Conservation (phyloP, 192 early-diverging fungal species). For the Umbelopsis sp. region DNA sequence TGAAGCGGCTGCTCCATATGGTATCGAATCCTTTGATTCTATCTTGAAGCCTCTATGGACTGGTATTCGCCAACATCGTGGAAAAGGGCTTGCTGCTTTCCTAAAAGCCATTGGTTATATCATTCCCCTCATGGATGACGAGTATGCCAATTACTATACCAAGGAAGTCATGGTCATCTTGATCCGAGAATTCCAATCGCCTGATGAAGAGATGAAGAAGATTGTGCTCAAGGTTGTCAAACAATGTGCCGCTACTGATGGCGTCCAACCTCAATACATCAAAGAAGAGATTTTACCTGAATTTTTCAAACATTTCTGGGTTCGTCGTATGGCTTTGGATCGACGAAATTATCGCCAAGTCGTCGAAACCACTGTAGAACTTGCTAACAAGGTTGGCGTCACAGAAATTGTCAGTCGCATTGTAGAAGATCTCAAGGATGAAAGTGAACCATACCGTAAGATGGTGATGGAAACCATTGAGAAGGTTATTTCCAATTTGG, state of each 20-base stretch:
- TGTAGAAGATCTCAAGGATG: constrained; percentile 94
- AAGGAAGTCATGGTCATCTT: constrained; percentile 92
- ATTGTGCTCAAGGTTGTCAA: constrained; percentile 97
- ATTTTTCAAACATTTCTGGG: constrained; percentile 98
- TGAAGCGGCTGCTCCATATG: constrained; percentile 96
- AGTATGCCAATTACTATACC: constrained; percentile 93
- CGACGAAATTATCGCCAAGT: constrained; percentile 90
- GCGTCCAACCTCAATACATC: constrained; percentile 85
- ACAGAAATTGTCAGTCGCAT: constrained; percentile 86
- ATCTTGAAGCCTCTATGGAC: constrained; percentile 90
- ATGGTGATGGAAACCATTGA: constrained; percentile 99
- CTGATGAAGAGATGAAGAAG: constrained; percentile 98
- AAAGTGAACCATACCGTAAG: constrained; percentile 87
- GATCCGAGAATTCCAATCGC: constrained; percentile 94
- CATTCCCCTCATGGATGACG: constrained; percentile 96
- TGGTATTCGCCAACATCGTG: constrained; percentile 93
- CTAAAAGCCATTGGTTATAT: constrained; percentile 99
- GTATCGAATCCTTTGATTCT: constrained; percentile 95
- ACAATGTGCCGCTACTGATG: constrained; percentile 94
- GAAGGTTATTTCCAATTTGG: constrained; percentile 73
- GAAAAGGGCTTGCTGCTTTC: constrained; percentile 95
- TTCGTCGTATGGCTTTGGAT: constrained; percentile 95
- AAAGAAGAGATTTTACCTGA: constrained; percentile 90
- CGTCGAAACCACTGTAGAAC: constrained; percentile 94
- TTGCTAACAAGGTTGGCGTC: constrained; percentile 92